phyloP scores from a whole-genome alignment of 768 basidiomycete genomes.

The Podaxis pistillaris region DNA sequence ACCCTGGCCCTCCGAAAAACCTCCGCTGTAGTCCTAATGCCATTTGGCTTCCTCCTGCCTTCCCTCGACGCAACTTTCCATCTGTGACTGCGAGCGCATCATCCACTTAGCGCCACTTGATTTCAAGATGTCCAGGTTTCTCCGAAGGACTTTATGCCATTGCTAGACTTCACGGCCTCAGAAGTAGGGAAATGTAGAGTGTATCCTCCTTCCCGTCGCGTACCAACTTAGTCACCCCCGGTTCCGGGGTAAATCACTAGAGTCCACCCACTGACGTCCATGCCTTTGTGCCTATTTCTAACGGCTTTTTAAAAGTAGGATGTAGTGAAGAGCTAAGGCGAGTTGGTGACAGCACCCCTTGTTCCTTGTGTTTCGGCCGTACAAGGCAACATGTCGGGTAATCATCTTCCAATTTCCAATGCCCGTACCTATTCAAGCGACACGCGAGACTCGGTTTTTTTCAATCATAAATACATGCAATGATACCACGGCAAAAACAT shows the following conservation, averaged over 20 bases:
- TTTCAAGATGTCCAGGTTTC: conserved; percentile 3
- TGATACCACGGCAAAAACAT: conserved; percentile 2
- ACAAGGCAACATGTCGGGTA: not conserved
- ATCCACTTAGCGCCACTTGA: not conserved
- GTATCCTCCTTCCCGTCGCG: not conserved
- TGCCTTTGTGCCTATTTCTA: not conserved
- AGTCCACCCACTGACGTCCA: not conserved
- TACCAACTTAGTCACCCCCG: not conserved
- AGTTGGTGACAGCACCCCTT: not conserved
- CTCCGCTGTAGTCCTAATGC: conserved; percentile 15
- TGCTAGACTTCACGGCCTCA: not conserved
- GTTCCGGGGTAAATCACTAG: not conserved
- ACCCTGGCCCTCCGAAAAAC: conserved; percentile 20
- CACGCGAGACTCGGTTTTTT: not conserved
- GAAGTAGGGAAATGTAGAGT: not conserved
- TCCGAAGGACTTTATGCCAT: conserved; percentile 3
- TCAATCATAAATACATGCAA: conserved; percentile 2
- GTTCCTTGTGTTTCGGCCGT: conserved; percentile 1
- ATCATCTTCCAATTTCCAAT: not conserved
- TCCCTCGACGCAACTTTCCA: not conserved
- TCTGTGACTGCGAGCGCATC: conserved; percentile 4
- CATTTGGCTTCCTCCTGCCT: conserved; percentile 1
- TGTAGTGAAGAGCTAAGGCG: too few relatives aligned
- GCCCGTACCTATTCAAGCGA: not conserved
- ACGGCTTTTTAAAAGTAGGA: too few relatives aligned